phyloP scores from a whole-genome alignment of 2,329 filamentous ascomycete genomes.

The Apiospora pterosperma region DNA sequence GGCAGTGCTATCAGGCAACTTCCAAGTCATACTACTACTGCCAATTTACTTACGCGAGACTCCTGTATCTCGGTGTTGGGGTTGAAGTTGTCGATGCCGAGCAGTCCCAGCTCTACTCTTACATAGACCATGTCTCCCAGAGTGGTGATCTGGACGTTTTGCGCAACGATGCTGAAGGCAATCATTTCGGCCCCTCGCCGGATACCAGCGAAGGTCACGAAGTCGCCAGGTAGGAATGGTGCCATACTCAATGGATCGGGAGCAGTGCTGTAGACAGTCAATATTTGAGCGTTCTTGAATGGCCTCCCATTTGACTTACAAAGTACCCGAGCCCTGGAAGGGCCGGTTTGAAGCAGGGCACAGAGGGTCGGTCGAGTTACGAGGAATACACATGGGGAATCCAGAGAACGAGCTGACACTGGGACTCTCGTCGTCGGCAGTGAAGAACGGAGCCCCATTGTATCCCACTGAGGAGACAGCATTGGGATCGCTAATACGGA shows the following conservation, averaged over 20 bases:
- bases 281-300: neutral
- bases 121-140: slow-evolving; percentile 29
- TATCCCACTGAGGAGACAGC: slow-evolving; percentile 39
- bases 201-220: slow-evolving; percentile 31
- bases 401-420: slow-evolving; percentile 45
- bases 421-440: slow-evolving; percentile 45
- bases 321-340: slow-evolving; percentile 28
- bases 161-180: slow-evolving; percentile 32
- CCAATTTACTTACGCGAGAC: slow-evolving; percentile 28
- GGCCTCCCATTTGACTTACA: slow-evolving; percentile 17
- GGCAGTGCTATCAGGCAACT: no score
- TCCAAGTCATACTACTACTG: no score
- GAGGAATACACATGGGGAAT: slow-evolving; percentile 50
- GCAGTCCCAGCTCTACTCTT: slow-evolving; percentile 30
- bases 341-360: slow-evolving; percentile 33
- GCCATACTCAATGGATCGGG: slow-evolving; percentile 33
- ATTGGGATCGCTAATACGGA: slow-evolving; percentile 43
- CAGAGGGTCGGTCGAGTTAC: slow-evolving; percentile 32
- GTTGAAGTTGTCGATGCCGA: slow-evolving; percentile 32
- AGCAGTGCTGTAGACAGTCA: slow-evolving; percentile 20
- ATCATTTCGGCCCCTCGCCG: slow-evolving; percentile 28
- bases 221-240: slow-evolving; percentile 33
- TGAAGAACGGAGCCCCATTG: slow-evolving; percentile 36
- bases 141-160: slow-evolving; percentile 34
- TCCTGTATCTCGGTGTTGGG: slow-evolving; percentile 32